Evolutionary conservation across 202 grass and related monocot genomes (phyloP).

Genomic region (Panicum hallii): DNA sequence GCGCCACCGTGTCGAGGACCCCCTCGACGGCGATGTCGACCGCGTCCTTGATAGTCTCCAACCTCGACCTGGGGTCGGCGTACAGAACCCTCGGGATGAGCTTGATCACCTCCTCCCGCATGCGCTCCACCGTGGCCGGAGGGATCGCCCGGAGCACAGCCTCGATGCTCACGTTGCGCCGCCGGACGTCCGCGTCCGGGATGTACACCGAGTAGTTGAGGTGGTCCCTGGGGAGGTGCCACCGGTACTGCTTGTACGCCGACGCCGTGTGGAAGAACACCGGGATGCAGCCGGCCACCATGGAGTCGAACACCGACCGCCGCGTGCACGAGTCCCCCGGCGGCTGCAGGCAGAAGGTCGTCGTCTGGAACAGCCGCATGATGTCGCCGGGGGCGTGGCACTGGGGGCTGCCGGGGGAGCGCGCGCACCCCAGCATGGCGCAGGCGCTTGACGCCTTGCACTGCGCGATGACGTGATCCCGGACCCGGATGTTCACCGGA

Average conservation of each 20-base stretch:
- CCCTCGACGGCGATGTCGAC: conserved; percentile 54
- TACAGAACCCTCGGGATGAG: conserved; percentile 57
- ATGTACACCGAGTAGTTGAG: conserved; percentile 62
- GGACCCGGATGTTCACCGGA: conserved; percentile 49
- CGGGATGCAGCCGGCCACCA: conserved; percentile 64
- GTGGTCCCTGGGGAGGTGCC: conserved; percentile 53
- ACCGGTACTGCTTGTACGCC: conserved; percentile 62
- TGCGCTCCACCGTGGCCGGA: conserved; percentile 31
- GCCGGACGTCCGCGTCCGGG: conserved; percentile 41
- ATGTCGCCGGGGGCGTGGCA: conserved; percentile 62
- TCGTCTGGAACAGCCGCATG: conserved; percentile 68
- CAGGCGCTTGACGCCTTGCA: conserved; percentile 49
- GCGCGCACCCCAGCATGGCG: conserved; percentile 47
- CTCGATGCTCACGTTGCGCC: conserved; percentile 57
- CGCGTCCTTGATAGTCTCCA: conserved; percentile 59
- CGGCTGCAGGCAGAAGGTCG: conserved; percentile 65
- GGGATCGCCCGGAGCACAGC: conserved; percentile 50
- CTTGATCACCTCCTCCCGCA: conserved; percentile 55
- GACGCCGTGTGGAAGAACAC: conserved; percentile 61
- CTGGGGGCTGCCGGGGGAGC: conserved; percentile 53
- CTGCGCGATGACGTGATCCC: conserved; percentile 57
- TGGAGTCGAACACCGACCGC: conserved; percentile 63
- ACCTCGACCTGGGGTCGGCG: conserved; percentile 51
- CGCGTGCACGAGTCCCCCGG: conserved; percentile 60
- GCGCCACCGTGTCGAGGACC: conserved; percentile 42